Base-by-base conservation (phyloP, 2,329 filamentous ascomycete genomes). In the Fusarium temperatum region DNA sequence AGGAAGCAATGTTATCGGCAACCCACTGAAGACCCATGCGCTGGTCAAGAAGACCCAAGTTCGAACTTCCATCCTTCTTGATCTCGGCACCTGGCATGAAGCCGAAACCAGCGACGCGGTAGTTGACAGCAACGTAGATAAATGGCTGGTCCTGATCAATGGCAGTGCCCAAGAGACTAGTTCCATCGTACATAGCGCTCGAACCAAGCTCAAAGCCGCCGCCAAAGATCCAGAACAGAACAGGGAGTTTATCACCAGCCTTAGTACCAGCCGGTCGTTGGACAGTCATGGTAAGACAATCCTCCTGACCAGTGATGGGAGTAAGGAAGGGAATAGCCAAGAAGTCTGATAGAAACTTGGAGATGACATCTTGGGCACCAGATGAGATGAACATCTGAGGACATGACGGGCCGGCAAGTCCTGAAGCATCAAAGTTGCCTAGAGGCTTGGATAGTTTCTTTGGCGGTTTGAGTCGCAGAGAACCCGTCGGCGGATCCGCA, bases 101-200 rank as follows among this genome's bases (percentile, higher is more conserved):
- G 1, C 93, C 93, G 69, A 94, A 95, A 0, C 90, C 92, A 13
- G 89, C 92, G 1, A 93, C 84, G 5, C 93, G 91, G 82, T 97
- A 95, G 83, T 95, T 95, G 78, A 95, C 90, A 1, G 91, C 88
- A 1, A 96, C 93, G 61, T 91, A 93, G 53, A 97, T 83, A 70
- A 96, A 90, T 0, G 92, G 91, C 81, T 82, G 81, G 2, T 74
- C 51, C 59, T 82, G 80, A 7, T 78, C 67, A 42, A 89, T 78
- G 6, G 85, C 88, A 22, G 84, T 83, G 3, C 78, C 60, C 2
- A 91, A 75, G 17, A 90, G 81, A 47, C 81, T 82, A 8, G 83
- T 80, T 8, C 82, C 88, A 67, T 91, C 88, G 73, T 90, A 91
- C 80, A 85, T 87, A 64, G 79, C 80, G 63, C 81, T 86, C 66